Conservation (phyloP, 169 alveolate genomes). For the Prorocentrum cordatum region DNA sequence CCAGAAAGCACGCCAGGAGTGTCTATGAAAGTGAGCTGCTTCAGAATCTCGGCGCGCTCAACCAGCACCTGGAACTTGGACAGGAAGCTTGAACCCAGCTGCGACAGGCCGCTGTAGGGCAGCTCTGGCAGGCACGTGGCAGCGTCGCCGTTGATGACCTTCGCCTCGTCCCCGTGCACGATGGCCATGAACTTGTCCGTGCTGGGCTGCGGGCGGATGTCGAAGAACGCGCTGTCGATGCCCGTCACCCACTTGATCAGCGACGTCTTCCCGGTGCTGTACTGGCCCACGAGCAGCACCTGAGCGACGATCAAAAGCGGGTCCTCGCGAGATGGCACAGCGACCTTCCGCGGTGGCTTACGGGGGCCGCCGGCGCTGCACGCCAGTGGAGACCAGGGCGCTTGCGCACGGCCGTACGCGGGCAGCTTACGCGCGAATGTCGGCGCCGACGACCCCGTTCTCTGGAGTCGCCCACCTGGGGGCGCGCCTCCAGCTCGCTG, state of each 20-base stretch:
- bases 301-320: no score
- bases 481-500: conserved; percentile 41
- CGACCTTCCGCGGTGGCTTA: no score
- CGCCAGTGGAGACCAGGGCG: no score
- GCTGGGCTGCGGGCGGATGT: conserved; percentile 77
- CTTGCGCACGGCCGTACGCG: no score
- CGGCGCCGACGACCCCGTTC: no score
- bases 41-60: conserved; percentile 30
- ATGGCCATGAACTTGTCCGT: conserved; percentile 77
- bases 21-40: conserved; percentile 73
- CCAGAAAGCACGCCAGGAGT: conserved; percentile 77
- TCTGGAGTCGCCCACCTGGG: no score
- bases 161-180: conserved; percentile 70
- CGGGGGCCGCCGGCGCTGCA: no score
- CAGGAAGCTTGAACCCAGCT: conserved; percentile 3
- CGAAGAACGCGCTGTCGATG: conserved; percentile 69
- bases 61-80: conserved; percentile 40
- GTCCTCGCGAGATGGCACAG: no score
- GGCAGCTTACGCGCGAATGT: no score
- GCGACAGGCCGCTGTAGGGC: conserved; percentile 57
- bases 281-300: conserved; percentile 64
- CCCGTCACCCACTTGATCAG: conserved; percentile 53
- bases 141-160: conserved; percentile 46
- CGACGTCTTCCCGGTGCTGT: conserved; percentile 74
- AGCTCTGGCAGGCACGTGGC: conserved; percentile 34